Conservation (phyloP, 2,329 filamentous ascomycete genomes). For the Phialocephala subalpina region DNA sequence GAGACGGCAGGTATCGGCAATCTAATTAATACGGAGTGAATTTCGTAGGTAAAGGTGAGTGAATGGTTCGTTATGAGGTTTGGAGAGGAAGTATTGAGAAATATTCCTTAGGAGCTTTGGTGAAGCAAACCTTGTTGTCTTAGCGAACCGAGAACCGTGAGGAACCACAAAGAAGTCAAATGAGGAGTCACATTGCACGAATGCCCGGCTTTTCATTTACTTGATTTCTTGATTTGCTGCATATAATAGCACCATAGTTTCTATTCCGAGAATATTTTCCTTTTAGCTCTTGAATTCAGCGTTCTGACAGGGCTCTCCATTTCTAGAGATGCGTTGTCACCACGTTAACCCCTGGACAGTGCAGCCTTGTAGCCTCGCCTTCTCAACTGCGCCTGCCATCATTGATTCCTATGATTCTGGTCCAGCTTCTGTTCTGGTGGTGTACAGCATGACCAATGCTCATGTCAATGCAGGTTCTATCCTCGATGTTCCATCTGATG, state of each 20-base stretch:
- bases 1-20: conserved; percentile 5
- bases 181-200: conserved; percentile 8
- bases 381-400: not conserved
- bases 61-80: not conserved
- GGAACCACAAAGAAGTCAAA: not conserved
- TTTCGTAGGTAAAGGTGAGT: not conserved
- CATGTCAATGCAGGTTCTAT: not conserved
- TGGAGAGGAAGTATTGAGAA: conserved; percentile 15
- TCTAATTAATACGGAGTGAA: not conserved
- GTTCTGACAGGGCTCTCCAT: not conserved
- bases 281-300: not conserved
- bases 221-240: not conserved
- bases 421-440: not conserved
- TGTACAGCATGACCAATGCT: not conserved
- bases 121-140: conserved; percentile 18
- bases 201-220: not conserved
- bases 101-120: not conserved
- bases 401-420: not conserved
- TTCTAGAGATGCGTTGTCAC: conserved; percentile 5
- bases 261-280: not conserved
- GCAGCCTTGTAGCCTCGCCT: conserved; percentile 14
- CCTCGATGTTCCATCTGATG: not conserved
- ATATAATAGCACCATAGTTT: not conserved
- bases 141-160: conserved; percentile 2
- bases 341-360: not conserved